These are phyloP conservation scores for Penicillium daleae DNA, from an alignment of 495 filamentous ascomycete species.

Conservation along the genomic window DNA sequence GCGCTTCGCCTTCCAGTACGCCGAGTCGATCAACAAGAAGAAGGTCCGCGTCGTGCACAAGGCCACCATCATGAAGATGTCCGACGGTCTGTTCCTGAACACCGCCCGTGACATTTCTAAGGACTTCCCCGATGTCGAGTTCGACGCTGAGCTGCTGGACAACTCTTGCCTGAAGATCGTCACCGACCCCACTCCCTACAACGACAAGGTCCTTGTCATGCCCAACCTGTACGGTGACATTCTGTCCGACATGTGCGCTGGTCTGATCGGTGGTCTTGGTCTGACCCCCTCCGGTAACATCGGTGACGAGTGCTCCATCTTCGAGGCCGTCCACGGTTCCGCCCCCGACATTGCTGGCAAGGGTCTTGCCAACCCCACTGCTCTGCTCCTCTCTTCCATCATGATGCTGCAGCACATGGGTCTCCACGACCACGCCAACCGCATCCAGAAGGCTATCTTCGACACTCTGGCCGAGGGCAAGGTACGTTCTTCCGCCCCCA, in stretches of 20 bases:
- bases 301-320: slow-evolving; percentile 98
- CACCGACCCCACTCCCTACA: slow-evolving; percentile 91
- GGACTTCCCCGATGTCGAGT: slow-evolving; percentile 92
- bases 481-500: slow-evolving; percentile 43
- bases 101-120: slow-evolving; percentile 81
- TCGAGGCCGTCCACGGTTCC: slow-evolving; percentile 98
- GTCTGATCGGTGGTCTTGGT: slow-evolving; percentile 95
- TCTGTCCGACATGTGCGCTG: slow-evolving; percentile 98
- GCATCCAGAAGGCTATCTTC: slow-evolving; percentile 93
- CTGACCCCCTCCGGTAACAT: slow-evolving; percentile 98
- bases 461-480: slow-evolving; percentile 94
- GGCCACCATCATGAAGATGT: slow-evolving; percentile 99
- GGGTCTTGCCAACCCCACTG: slow-evolving; percentile 93
- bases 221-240: slow-evolving; percentile 99
- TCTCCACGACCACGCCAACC: slow-evolving; percentile 77
- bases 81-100: slow-evolving; percentile 94
- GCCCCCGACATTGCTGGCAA: slow-evolving; percentile 98
- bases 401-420: slow-evolving; percentile 99
- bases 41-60: slow-evolving; percentile 99
- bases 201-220: slow-evolving; percentile 99
- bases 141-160: slow-evolving; percentile 95
- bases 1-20: slow-evolving; percentile 96
- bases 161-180: slow-evolving; percentile 99
- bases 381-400: slow-evolving; percentile 84
- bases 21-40: slow-evolving; percentile 83